Conservation (phyloP, 352 stramenopile genomes). For the Pythium guiyangense region DNA sequence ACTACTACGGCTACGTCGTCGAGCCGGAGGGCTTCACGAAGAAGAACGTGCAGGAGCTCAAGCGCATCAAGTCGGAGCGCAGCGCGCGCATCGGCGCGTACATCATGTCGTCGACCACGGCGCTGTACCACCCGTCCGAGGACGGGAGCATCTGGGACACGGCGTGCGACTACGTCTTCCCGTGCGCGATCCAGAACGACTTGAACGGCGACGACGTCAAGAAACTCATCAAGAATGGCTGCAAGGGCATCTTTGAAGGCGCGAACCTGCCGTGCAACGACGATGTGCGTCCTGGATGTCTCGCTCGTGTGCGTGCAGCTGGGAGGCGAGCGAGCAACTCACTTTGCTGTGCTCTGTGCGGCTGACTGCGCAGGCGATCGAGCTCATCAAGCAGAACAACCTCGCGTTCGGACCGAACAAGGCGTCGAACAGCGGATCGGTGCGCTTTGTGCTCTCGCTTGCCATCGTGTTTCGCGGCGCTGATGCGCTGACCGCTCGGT, state of each 20-base stretch:
- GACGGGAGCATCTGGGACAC: constrained; percentile 84
- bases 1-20: constrained; percentile 94
- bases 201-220: constrained; percentile 78
- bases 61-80: constrained; percentile 80
- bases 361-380: constrained; percentile 52
- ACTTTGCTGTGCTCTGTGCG: not conserved
- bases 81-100: constrained; percentile 79
- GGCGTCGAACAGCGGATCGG: constrained; percentile 73
- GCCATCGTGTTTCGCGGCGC: no score
- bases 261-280: constrained; percentile 81
- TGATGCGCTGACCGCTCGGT: not conserved
- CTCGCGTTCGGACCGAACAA: constrained; percentile 85
- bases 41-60: constrained; percentile 69
- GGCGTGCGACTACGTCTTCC: constrained; percentile 95
- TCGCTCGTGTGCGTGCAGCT: not conserved
- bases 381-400: constrained; percentile 79
- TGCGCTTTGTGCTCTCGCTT: constrained; percentile 8
- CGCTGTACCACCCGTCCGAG: constrained; percentile 80
- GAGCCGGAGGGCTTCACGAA: constrained; percentile 87
- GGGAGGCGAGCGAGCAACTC: not conserved
- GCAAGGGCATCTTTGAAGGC: constrained; percentile 86
- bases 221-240: constrained; percentile 84
- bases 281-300: constrained; percentile 25
- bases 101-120: constrained; percentile 87
- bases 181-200: constrained; percentile 93